phyloP scores from a whole-genome alignment of 2,329 filamentous ascomycete species.

The Cytospora chrysosperma region DNA sequence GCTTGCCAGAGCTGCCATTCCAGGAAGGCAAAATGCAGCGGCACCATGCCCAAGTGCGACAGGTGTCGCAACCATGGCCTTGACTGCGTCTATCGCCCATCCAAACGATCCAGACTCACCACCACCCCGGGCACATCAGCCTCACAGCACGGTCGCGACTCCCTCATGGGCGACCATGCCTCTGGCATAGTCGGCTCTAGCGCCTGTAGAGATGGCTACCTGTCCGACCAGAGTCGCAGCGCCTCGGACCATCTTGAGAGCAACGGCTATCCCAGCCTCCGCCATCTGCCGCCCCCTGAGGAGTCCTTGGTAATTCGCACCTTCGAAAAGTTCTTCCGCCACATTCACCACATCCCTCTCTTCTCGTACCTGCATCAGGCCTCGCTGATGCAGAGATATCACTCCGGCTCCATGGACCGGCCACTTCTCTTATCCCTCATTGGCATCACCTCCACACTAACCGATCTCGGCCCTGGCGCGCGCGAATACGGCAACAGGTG shows the following conservation, averaged over 20 bases:
- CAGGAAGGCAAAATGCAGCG: slow-evolving; percentile 58
- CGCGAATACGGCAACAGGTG: slow-evolving; percentile 53
- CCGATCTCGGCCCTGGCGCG: slow-evolving; percentile 52
- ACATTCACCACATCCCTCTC: slow-evolving; percentile 59
- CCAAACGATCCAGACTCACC: slow-evolving; percentile 40
- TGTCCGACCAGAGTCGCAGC: slow-evolving; percentile 33
- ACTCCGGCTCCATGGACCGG: slow-evolving; percentile 55
- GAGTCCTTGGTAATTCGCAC: slow-evolving; percentile 51
- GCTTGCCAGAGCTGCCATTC: slow-evolving; percentile 59
- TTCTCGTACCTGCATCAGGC: slow-evolving; percentile 59
- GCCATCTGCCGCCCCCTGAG: slow-evolving; percentile 35
- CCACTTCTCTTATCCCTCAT: slow-evolving; percentile 54
- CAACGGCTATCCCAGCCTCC: slow-evolving; percentile 20
- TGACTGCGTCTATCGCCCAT: slow-evolving; percentile 54
- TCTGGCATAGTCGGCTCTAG: slow-evolving; percentile 27
- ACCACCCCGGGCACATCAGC: slow-evolving; percentile 29
- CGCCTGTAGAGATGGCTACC: slow-evolving; percentile 34
- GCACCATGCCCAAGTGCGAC: slow-evolving; percentile 56
- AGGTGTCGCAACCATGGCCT: slow-evolving; percentile 52
- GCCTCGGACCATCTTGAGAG: slow-evolving; percentile 30
- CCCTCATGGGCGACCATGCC: slow-evolving; percentile 17
- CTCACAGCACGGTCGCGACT: slow-evolving; percentile 26
- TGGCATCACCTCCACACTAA: slow-evolving; percentile 56
- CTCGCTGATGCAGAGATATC: slow-evolving; percentile 59
- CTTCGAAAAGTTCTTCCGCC: slow-evolving; percentile 58